A percentile compares a stretch with the other conserved stretches of the same genome.
Evolutionary conservation across 495 filamentous ascomycete genomes (phyloP).

Genomic region (Daldinia grandis): DNA sequence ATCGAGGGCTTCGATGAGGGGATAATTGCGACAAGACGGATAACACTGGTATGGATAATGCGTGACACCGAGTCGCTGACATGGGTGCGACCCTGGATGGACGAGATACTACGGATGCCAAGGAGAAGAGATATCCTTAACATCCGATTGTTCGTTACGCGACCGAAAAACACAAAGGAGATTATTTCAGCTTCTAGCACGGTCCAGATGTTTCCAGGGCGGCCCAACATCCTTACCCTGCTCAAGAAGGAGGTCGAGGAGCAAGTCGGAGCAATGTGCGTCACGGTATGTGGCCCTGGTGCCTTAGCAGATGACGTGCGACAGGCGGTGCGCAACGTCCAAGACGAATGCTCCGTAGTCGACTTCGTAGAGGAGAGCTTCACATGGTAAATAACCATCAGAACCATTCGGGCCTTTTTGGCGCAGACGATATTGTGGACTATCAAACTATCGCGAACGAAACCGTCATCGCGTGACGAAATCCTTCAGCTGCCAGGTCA

Average conservation of each 20-base stretch:
- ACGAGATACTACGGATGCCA: constrained; percentile 79
- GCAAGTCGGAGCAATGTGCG: constrained; percentile 87
- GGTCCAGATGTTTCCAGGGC: constrained; percentile 84
- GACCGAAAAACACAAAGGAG: constrained; percentile 76
- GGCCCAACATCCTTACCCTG: constrained; percentile 81
- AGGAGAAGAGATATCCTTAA: constrained; percentile 78
- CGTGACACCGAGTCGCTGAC: constrained; percentile 86
- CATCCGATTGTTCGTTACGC: constrained; percentile 87
- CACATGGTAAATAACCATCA: constrained; percentile 69
- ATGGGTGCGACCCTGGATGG: constrained; percentile 96
- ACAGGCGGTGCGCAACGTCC: constrained; percentile 71
- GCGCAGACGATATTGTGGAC: not conserved
- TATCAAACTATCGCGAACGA: not conserved
- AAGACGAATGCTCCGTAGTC: constrained; percentile 67
- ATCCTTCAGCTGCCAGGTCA: not conserved
- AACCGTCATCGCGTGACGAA: not conserved
- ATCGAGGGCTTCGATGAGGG: constrained; percentile 75
- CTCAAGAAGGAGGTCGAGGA: constrained; percentile 78
- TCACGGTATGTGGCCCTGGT: constrained; percentile 88
- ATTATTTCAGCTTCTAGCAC: constrained; percentile 73
- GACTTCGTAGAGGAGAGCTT: constrained; percentile 91
- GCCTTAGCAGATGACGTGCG: constrained; percentile 84
- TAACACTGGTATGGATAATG: constrained; percentile 91
- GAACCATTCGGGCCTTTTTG: not conserved
- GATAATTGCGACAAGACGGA: constrained; percentile 78